Base-by-base conservation (phyloP, 2,329 filamentous ascomycete species). In the Tolypocladium amazonense region DNA sequence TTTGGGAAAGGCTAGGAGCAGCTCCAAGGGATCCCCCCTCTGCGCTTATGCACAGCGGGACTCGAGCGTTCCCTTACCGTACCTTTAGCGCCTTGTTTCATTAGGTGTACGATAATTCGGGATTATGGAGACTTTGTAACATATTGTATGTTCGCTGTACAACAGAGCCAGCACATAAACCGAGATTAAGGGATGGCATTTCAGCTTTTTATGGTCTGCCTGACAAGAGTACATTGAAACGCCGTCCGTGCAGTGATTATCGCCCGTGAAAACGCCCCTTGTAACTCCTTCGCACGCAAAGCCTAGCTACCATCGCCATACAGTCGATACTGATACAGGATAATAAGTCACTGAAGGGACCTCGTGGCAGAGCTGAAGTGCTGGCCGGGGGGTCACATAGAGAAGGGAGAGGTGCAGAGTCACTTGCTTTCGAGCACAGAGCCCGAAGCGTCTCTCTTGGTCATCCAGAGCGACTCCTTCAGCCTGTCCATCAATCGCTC, bases 401-500 rank as follows among this genome's bases (percentile, higher is more conserved):
- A 43, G 3, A 3, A 9, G 5, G 11, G 15, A n/a, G 25, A 11
- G 2, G 47, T 5, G 25, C 11, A 33, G 47, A 11, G 15, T 41
- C 35, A 52, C 3, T 18, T 12, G 25, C 43, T 35, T 1, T 30
- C 27, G 37, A 30, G 7, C 14, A 23, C 41, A 41, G 25, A 25
- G 25, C 37, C 50, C 15, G 56, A 30, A 18, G 41, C 39, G 3
- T 56, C 45, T 20, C 43, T 45, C 43, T 58, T 58, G 23, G 53
- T 33, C 35, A 35, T 27, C 57, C 62, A 64, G 14, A 74, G 60
- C 7, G 67, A 71, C 62, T 73, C 70, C 25, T 69, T 67, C 43
- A 92, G 74, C 61, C 75, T 80, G 57, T 77, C 76, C 62, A 81
- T 81, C 57, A 92, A 70, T 61, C 82, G 78, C 61, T 90, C 85